A percentile compares a stretch with the other conserved stretches of the same genome.
These are phyloP conservation scores for Ascoidea tarda DNA, from an alignment of 805 yeast genomes.

Conservation along the genomic window DNA sequence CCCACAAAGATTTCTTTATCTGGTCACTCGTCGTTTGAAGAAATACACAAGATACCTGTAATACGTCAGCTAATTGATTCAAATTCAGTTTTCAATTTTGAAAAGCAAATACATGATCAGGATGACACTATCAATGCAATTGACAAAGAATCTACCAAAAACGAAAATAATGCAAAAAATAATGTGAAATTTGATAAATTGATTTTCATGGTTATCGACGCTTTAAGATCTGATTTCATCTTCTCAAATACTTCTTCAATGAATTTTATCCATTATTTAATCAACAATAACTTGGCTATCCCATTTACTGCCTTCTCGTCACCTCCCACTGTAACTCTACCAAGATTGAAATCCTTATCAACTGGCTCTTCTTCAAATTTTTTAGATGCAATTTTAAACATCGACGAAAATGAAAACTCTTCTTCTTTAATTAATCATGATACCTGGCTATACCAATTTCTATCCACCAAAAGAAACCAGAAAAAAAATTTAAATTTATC, in stretches of 20 bases:
- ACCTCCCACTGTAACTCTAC: conserved; percentile 95
- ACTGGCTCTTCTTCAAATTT: conserved; percentile 94
- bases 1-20: conserved; percentile 74
- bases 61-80: conserved; percentile 6
- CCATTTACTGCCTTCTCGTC: conserved; percentile 87
- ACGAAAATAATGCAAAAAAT: conserved; percentile 12
- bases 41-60: conserved; percentile 15
- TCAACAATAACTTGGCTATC: conserved; percentile 55
- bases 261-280: conserved; percentile 47
- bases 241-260: conserved; percentile 54
- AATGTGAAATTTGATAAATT: conserved; percentile 45
- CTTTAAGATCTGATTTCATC: conserved; percentile 79
- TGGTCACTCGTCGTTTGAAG: conserved; percentile 32
- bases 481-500: conserved; percentile 33
- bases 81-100: conserved; percentile 4
- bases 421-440: conserved; percentile 57
- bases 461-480: conserved; percentile 13
- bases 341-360: conserved; percentile 83
- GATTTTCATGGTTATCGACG: conserved; percentile 82
- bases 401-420: conserved; percentile 80
- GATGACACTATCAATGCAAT: neutral
- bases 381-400: conserved; percentile 84
- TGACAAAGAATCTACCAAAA: neutral
- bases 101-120: conserved; percentile 6
- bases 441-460: conserved; percentile 73